Conservation (phyloP, 768 basidiomycete genomes). For the Trametes cingulata region DNA sequence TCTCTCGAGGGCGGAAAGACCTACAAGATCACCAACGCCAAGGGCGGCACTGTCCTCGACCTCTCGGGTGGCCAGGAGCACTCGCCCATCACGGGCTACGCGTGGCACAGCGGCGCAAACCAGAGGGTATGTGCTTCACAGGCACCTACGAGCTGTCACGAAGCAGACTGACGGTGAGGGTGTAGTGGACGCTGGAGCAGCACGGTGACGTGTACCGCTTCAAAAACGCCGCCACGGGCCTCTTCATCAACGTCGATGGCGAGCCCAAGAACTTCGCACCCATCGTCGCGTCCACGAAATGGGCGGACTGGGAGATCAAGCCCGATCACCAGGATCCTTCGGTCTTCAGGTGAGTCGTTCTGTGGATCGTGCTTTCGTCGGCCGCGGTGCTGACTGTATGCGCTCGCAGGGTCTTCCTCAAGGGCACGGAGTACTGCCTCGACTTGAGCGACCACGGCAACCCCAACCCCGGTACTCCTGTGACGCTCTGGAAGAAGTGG, state of each 20-base stretch:
- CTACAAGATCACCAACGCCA: slow-evolving; percentile 53
- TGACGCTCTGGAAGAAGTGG: slow-evolving; percentile 53
- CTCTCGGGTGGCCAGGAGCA: slow-evolving; percentile 53
- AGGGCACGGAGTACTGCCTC: slow-evolving; percentile 43
- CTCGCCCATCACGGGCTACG: slow-evolving; percentile 50
- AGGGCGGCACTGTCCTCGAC: slow-evolving; percentile 54
- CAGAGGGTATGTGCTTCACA: slow-evolving; percentile 42
- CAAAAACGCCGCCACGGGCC: slow-evolving; percentile 41
- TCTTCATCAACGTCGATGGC: slow-evolving; percentile 45
- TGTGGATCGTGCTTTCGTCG: background rate
- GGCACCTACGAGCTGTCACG: background rate
- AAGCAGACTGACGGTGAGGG: background rate
- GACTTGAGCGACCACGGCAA: slow-evolving; percentile 52
- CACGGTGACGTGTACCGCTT: slow-evolving; percentile 40
- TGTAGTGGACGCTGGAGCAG: slow-evolving; percentile 50
- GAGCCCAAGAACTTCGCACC: slow-evolving; percentile 27
- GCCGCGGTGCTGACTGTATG: background rate
- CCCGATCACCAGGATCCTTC: slow-evolving; percentile 41
- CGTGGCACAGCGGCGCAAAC: slow-evolving; percentile 44
- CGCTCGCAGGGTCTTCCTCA: slow-evolving; percentile 45
- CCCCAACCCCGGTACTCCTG: slow-evolving; percentile 42
- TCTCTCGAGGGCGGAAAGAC: slow-evolving; percentile 36
- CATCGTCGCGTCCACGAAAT: slow-evolving; percentile 39
- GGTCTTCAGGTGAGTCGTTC: slow-evolving; percentile 43
- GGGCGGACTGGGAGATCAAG: slow-evolving; percentile 53